A percentile compares a stretch with the other conserved stretches of the same genome.
Conservation (phyloP, 345 rosid species). For the Citrus australasica region DNA sequence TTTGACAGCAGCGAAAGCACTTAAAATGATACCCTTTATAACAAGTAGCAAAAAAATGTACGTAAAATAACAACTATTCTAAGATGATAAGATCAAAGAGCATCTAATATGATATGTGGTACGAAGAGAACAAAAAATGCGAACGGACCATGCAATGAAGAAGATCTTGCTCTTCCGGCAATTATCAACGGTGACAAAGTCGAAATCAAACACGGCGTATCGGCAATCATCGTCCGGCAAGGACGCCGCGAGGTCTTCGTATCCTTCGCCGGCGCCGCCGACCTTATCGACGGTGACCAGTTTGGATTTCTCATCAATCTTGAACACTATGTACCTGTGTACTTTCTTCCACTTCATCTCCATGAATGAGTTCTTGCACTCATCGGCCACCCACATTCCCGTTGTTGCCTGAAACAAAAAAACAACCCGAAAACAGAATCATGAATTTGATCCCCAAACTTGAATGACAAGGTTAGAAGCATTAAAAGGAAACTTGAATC, state of each 20-base stretch:
- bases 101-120: not conserved
- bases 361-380: slow-evolving; percentile 86
- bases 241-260: slow-evolving; percentile 68
- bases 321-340: slow-evolving; percentile 78
- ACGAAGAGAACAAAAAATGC: not conserved
- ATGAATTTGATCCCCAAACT: not conserved
- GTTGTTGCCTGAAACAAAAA: slow-evolving; percentile 64
- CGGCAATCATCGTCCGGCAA: slow-evolving; percentile 86
- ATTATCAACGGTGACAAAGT: slow-evolving; percentile 87
- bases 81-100: not conserved
- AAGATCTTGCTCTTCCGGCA: slow-evolving; percentile 99
- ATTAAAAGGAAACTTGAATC: not conserved
- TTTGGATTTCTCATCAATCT: slow-evolving; percentile 89
- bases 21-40: no score
- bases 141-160: slow-evolving; percentile 87
- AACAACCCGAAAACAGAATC: not conserved
- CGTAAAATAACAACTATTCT: not conserved
- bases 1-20: not conserved
- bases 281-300: slow-evolving; percentile 86
- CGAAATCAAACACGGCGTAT: slow-evolving; percentile 91
- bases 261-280: slow-evolving; percentile 82
- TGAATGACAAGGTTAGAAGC: not conserved
- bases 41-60: not conserved
- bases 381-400: slow-evolving; percentile 88
- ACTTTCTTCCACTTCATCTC: slow-evolving; percentile 97